Percentiles rank a stretch among this genome's conserved stretches.
Evolutionary conservation across 202 grass and related monocot species (phyloP).

Genomic region (Zoysia matrella): DNA sequence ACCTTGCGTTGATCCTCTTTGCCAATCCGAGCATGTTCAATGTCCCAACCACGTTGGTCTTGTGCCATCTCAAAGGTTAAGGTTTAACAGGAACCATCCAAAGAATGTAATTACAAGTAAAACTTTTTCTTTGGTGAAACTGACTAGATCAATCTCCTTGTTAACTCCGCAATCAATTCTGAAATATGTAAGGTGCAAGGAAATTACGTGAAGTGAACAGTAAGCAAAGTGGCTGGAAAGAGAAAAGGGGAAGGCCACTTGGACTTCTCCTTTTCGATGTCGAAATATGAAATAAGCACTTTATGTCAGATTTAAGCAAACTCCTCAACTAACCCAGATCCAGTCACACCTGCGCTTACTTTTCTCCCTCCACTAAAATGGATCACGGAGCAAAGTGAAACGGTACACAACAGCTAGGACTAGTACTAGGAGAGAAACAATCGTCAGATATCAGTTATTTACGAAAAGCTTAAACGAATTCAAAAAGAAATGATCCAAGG

Average conservation of each 20-base stretch:
- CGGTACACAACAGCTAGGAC: neutral
- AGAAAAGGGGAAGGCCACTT: constrained; percentile 25
- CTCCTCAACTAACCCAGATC: constrained; percentile 47
- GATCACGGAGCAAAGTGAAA: constrained; percentile 46
- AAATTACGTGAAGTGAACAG: constrained; percentile 42
- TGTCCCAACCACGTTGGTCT: constrained; percentile 89
- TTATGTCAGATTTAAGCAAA: constrained; percentile 55
- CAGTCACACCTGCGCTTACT: constrained; percentile 25
- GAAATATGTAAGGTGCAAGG: constrained; percentile 15
- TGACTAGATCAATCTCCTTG: neutral
- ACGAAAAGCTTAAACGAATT: neutral
- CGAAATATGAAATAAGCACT: constrained; percentile 39
- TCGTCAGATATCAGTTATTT: neutral
- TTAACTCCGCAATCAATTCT: constrained; percentile 22
- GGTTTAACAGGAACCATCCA: constrained; percentile 45
- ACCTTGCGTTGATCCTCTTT: neutral
- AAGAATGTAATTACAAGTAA: constrained; percentile 11
- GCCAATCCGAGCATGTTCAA: constrained; percentile 91
- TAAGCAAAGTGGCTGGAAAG: constrained; percentile 47
- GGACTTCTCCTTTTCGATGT: constrained; percentile 20
- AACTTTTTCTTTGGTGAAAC: neutral
- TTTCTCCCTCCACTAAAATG: constrained; percentile 29
- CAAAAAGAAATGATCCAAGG: neutral
- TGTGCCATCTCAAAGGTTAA: constrained; percentile 69
- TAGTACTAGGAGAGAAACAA: neutral